phyloP scores from a whole-genome alignment of 768 basidiomycete genomes.

The Tylopilus intermedius region DNA sequence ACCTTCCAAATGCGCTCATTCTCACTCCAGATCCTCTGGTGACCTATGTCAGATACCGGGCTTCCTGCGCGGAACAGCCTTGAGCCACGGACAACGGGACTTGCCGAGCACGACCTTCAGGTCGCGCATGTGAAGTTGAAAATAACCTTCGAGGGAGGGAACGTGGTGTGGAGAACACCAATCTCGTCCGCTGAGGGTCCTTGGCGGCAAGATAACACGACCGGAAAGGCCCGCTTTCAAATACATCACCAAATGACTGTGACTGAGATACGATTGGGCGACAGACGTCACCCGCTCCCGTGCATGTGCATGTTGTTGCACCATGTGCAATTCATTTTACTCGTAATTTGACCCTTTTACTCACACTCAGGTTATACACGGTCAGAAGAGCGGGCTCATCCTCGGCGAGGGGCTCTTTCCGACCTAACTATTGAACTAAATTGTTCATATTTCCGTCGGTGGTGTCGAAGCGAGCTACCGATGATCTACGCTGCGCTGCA shows the following conservation, averaged over 20 bases:
- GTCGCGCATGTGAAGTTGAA: conserved; percentile 4
- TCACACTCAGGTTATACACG: neutral
- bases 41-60: conserved; percentile 6
- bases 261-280: conserved; percentile 4
- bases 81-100: conserved; percentile 10
- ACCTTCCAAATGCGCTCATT: conserved; percentile 19
- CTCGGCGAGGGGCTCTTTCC: conserved; percentile 13
- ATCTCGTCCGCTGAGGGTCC: conserved; percentile 4
- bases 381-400: conserved; percentile 2
- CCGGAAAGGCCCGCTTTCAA: conserved; percentile 20
- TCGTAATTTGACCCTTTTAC: conserved; percentile 3
- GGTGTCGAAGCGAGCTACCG: conserved; percentile 2
- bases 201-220: conserved; percentile 20
- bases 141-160: conserved; percentile 30
- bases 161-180: conserved; percentile 28
- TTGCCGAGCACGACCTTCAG: conserved; percentile 15
- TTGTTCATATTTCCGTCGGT: conserved; percentile 12
- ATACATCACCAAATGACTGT: conserved; percentile 1
- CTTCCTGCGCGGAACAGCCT: conserved; percentile 16
- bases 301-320: conserved; percentile 6
- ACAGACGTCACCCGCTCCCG: conserved; percentile 21
- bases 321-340: conserved; percentile 23
- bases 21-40: conserved; percentile 14
- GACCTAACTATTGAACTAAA: conserved; percentile 2
- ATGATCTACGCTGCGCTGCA: conserved; percentile 3